A percentile compares a stretch with the other conserved stretches of the same genome.
These are phyloP conservation scores for Haplosporangium gracile DNA, from an alignment of 192 early-diverging fungal genomes.

Conservation along the genomic window DNA sequence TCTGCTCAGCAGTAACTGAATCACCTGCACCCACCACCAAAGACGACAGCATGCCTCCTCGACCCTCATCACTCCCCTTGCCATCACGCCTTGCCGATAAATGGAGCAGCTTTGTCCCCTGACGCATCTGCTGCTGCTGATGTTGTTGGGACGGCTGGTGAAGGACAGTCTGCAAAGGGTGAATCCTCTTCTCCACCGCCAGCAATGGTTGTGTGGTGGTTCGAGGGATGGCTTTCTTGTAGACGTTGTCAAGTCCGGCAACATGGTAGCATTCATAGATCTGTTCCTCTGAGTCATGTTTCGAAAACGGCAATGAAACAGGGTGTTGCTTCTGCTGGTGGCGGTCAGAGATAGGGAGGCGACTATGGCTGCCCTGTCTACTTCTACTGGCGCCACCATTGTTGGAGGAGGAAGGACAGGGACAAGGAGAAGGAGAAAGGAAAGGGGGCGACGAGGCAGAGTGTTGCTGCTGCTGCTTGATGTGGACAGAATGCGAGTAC, in stretches of 20 bases:
- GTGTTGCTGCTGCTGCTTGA: not conserved
- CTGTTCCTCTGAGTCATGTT: not conserved
- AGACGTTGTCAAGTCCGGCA: not conserved
- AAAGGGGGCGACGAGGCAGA: not conserved
- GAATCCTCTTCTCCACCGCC: not conserved
- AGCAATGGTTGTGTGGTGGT: not conserved
- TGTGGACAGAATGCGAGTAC: not conserved
- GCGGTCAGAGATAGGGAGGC: not conserved
- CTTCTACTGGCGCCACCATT: not conserved
- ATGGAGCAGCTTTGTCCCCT: not conserved
- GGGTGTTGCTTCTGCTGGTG: not conserved
- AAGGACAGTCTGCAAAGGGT: not conserved
- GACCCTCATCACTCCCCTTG: not conserved
- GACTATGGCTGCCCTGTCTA: constrained; percentile 5
- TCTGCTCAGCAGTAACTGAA: not conserved
- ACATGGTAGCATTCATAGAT: constrained; percentile 15
- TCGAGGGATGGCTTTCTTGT: not conserved
- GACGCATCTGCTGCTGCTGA: not conserved
- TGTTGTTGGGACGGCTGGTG: not conserved
- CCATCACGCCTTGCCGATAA: not conserved
- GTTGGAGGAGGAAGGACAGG: not conserved
- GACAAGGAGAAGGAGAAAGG: not conserved
- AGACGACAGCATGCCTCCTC: not conserved
- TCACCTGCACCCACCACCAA: not conserved
- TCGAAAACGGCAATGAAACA: not conserved